Evolutionary conservation across 2,329 filamentous ascomycete genomes (phyloP), one percentile per base, ranked within the genome.

Genomic region (Botrytis tulipae): DNA sequence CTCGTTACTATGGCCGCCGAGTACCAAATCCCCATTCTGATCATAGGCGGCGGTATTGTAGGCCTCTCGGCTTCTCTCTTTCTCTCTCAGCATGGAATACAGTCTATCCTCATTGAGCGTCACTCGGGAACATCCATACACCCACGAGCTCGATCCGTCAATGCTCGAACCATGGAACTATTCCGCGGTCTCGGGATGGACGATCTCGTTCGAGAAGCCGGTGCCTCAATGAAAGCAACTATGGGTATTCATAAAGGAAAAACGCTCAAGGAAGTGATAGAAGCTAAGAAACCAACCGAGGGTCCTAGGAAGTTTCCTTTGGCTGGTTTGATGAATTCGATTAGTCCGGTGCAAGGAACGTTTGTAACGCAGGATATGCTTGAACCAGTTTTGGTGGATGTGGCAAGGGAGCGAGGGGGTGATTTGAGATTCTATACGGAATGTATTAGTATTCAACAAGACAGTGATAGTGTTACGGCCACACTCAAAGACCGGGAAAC

Each of bases 41-140:
- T 84, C 40, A 77, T 85, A 3, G 83, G 83, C 25, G 83, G 81
- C 25, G 82, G 82, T 42, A 80, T 84, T 2, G 82, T 84, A 37
- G 83, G 83, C 35, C 80, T 84, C 18, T 81, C 80, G 3, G 80
- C 82, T 42, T 81, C 83, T 2, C 78, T 84, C 42, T 82, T 81
- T 72, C 80, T 84, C 63, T 76, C 81, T 20, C 76, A 78, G 1
- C 76, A 81, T 14, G 68, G 78, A 40, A 77, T 84, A 10, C 76
- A 78, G 6, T 79, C 79, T 57, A 77, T 83, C 14, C 75, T 84
- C n/a, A 71, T 84, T 10, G 83, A 84, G 73, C 81, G 81, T 16
- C 83, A 84, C 46, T 46, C 78, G 0, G 74, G 76, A 0, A 82
- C 80, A 44, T 82, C 82, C 1, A 78, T 79, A 6, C 83, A 84